Evolutionary conservation across 108 stramenopile genomes (phyloP), one percentile per base, ranked within the genome.

Genomic region (Pseudonitzschia pungens): DNA sequence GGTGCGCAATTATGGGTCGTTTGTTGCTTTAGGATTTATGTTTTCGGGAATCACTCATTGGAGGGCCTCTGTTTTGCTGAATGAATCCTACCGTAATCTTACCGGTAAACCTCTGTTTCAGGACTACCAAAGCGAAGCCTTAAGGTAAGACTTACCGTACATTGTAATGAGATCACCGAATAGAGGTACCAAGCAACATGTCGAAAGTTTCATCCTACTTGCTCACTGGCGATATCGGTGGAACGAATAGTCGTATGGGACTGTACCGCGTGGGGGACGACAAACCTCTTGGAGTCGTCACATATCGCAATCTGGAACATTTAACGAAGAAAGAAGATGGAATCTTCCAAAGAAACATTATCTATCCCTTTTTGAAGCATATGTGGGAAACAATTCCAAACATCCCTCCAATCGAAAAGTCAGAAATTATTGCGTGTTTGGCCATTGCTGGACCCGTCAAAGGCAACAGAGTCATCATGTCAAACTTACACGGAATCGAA

Each of bases 391-490:
- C 80, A 36, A 68, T 75, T 15, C 48, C 75, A 12, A 71, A 77
- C 77, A 75, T 72, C 79, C 66, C 68, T 11, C 65, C 76, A n/a
- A 26, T 77, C 41, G 81, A 83, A 9, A 18, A 48, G 0, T 52
- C 50, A 4, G 81, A 79, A 60, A 85, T 89, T 59, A 76, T 93
- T 21, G 92, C 86, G 0, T 96, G 94, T 72, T 68, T 99, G 58
- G 98, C 98, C 29, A 81, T 87, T 65, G 98, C 98, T 22, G 98
- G 98, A 22, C 92, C 96, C 4, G 98, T 99, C 43, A 76, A 67
- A 43, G 86, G 95, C 76, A 92, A 89, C 66, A 73, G 82, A 15
- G 87, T 88, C 6, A 71, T 78, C 54, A 89, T 96, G 87, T 93
- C 89, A 43, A 98, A 97, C 65, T 69, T 94, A 41, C 83, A 85